Evolutionary conservation across 805 yeast genomes (phyloP), one percentile per base, ranked within the genome.

Genomic region (Komagataella kurtzmanii): DNA sequence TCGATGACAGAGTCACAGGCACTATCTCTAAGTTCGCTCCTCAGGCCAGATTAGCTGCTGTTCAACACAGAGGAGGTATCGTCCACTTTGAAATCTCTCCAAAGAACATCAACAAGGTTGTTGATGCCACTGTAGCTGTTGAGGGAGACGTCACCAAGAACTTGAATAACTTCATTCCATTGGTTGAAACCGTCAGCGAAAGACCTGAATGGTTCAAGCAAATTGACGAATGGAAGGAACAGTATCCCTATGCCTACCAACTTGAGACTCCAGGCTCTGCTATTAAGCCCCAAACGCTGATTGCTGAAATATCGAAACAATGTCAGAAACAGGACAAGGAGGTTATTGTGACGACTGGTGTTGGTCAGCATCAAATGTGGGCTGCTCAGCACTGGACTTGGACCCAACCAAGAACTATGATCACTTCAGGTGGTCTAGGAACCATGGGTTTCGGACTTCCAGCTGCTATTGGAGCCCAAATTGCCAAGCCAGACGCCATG

Each of bases 321-420:
- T 82, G 89, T 36, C 67, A 71, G 49, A 77, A 72, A 51, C 75
- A 77, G 52, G 74, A 74, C 56, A 86, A 80, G 63, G 90, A 86
- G 59, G 89, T 88, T 54, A 80, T 90, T 60, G 84, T 91, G 60
- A 85, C 98, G 51, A 93, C 99, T 44, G 99, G 99, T 76, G 98
- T 93, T 51, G 99, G 99, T 55, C 99, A 93, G 76, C 99, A 91
- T 77, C 99, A 91, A 75, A 91, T 91, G 99, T 91, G 99, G 99
- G 95, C 98, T 44, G 98, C 98, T 24, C 99, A 93, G 73, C 90
- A 89, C 70, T 90, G 86, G 81, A 80, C 89, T 50, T 91, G 97
- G 96, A 84, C 82, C 55, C 72, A 78, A 56, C 99, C 99, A 61
- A 81, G 98, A 69, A 77, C 95, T 50, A 84, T 93, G 73, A 85